phyloP scores from a whole-genome alignment of 768 basidiomycete species.

The Trametes cubensis region DNA sequence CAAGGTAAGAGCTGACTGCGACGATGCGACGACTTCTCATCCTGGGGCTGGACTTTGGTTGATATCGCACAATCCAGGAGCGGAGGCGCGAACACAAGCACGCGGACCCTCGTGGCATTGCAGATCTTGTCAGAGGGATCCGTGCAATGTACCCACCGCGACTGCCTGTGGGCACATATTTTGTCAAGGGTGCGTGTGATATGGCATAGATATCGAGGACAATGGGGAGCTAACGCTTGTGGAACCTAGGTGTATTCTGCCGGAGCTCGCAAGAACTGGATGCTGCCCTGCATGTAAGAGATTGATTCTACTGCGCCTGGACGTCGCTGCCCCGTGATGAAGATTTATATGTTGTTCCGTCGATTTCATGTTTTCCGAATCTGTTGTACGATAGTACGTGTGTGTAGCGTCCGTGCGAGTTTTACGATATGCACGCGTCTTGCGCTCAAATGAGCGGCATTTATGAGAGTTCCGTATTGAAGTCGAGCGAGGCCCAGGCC shows the following conservation, averaged over 20 bases:
- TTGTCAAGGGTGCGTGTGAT: constrained; percentile 25
- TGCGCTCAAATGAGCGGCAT: too few relatives aligned
- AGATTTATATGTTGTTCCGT: neutral
- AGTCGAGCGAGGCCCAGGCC: too few relatives aligned
- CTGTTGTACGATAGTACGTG: too few relatives aligned
- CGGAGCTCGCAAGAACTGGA: neutral
- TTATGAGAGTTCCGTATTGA: too few relatives aligned
- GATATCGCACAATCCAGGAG: too few relatives aligned
- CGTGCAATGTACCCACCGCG: constrained; percentile 22
- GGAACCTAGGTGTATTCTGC: neutral
- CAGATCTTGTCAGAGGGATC: constrained; percentile 24
- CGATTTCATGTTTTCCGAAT: too few relatives aligned
- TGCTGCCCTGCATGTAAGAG: neutral
- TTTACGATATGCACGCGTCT: too few relatives aligned
- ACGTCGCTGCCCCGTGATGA: neutral
- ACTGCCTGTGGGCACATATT: constrained; percentile 33
- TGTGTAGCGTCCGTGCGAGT: too few relatives aligned
- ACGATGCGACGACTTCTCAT: too few relatives aligned
- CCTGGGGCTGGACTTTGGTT: too few relatives aligned
- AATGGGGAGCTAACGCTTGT: neutral
- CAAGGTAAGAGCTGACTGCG: too few relatives aligned
- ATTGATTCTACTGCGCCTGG: neutral
- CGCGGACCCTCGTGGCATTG: constrained; percentile 23
- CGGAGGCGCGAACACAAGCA: neutral
- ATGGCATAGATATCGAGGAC: neutral